Evolutionary conservation across 2,329 filamentous ascomycete species (phyloP).

Genomic region (Mycosphaerella arachidis): DNA sequence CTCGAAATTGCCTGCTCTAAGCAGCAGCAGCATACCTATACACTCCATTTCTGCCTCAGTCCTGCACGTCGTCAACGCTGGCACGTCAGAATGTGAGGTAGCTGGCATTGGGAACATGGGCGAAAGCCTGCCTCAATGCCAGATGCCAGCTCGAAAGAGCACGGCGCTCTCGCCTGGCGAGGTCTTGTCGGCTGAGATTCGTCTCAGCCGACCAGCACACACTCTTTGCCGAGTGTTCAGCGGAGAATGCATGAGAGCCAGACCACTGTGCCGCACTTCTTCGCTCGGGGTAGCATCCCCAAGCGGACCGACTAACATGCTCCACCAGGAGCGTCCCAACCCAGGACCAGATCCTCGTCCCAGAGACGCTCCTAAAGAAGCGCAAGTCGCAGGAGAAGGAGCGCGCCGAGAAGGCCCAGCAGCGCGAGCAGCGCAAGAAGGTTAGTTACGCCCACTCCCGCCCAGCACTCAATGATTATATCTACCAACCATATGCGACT

Average conservation of each 20-base stretch:
- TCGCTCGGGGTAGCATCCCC: conserved; percentile 64
- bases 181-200: conserved; percentile 27
- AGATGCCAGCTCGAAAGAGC: conserved; percentile 20
- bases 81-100: conserved; percentile 35
- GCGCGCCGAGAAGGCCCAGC: conserved; percentile 70
- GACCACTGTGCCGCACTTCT: conserved; percentile 93
- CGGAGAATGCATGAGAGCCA: conserved; percentile 48
- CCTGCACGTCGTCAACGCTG: conserved; percentile 34
- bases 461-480: conserved; percentile 69
- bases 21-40: conserved; percentile 20
- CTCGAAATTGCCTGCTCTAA: conserved; percentile 46
- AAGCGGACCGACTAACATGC: conserved; percentile 65
- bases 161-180: conserved; percentile 28
- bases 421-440: conserved; percentile 65
- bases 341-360: conserved; percentile 91
- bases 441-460: conserved; percentile 53
- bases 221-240: conserved; percentile 24
- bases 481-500: conserved; percentile 76
- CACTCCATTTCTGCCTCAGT: conserved; percentile 29
- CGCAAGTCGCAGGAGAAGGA: conserved; percentile 99
- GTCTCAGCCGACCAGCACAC: conserved; percentile 65
- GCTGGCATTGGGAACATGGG: conserved; percentile 10
- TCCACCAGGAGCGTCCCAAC: conserved; percentile 77
- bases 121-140: conserved; percentile 7
- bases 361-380: conserved; percentile 99